Base-by-base conservation (phyloP, 2,329 filamentous ascomycete genomes). In the Incumbomyces lentus region DNA sequence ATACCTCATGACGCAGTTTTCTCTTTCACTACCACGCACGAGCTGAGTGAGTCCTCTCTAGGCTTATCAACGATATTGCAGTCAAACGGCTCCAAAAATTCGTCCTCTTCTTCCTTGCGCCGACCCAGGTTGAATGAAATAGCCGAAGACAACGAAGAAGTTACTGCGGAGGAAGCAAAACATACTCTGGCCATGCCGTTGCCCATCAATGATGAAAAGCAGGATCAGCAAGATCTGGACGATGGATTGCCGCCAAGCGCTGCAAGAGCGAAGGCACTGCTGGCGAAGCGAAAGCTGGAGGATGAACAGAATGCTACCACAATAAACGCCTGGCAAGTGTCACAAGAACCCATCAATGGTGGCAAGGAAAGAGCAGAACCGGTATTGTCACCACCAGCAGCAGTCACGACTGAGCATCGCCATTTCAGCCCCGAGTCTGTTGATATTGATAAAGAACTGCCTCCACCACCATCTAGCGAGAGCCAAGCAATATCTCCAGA, bases 41-140 rank as follows among this genome's bases (percentile, higher is more conserved):
- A 92, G 49, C 75, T 98, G 48, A 89, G 82, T 60, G 92, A 98
- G 63, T 83, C 84, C 50, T 84, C 86, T 54, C 76, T 98, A 44
- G 90, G 88, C 8, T 81, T 88, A 29, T 86, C 86, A 45, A 95
- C 89, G 66, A 88, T 88, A 36, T 72, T 95, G 45, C 88, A 95
- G 66, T 84, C 89, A 33, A 86, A 86, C 11, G 84, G 82, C 33
- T 94, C 90, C 16, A 86, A 82, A 55, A 87, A 84, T 19, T 94
- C 89, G 10, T 90, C 86, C 3, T 84, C 79, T 40, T 88, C 84
- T 61, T 93, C 87, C 4, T 71, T 88, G 54, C 79, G 84, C 49
- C 76, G 81, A 59, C 78, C 82, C 58, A 81, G 86, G 55, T 70
- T 96, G 57, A 83, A 90, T 68, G 90, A 94, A 67, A 95, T 96